Conservation (phyloP, 495 filamentous ascomycete genomes). For the Elasticomyces elasticus region DNA sequence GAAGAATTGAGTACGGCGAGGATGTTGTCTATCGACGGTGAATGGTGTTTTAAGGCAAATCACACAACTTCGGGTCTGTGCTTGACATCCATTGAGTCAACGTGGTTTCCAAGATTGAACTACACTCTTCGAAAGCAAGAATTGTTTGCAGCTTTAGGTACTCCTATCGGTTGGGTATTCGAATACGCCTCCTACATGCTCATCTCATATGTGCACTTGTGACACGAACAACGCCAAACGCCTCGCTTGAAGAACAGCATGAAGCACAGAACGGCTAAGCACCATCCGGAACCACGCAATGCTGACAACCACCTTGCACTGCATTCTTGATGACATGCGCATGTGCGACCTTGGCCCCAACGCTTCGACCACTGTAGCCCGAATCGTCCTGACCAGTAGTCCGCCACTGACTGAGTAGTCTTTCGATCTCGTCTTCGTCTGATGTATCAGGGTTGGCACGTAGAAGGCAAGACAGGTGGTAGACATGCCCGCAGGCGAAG, state of each 20-base stretch:
- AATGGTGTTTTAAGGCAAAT: no score
- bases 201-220: neutral
- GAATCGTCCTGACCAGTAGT: conserved; percentile 36
- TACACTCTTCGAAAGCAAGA: no score
- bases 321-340: conserved; percentile 66
- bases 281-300: conserved; percentile 12
- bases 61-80: no score
- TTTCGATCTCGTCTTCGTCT: conserved; percentile 28
- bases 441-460: conserved; percentile 25
- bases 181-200: neutral
- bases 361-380: conserved; percentile 41
- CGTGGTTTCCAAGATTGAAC: no score
- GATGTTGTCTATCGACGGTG: no score
- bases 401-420: conserved; percentile 33
- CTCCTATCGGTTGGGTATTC: neutral
- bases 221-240: neutral
- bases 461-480: conserved; percentile 74
- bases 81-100: no score
- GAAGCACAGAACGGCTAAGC: neutral
- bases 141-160: no score
- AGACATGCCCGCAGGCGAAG: conserved; percentile 86
- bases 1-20: conserved; percentile 1
- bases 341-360: conserved; percentile 83
- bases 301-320: conserved; percentile 47
- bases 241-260: conserved; percentile 11